Conservation (phyloP, 2,329 filamentous ascomycete species). For the Penicillium polonicum region DNA sequence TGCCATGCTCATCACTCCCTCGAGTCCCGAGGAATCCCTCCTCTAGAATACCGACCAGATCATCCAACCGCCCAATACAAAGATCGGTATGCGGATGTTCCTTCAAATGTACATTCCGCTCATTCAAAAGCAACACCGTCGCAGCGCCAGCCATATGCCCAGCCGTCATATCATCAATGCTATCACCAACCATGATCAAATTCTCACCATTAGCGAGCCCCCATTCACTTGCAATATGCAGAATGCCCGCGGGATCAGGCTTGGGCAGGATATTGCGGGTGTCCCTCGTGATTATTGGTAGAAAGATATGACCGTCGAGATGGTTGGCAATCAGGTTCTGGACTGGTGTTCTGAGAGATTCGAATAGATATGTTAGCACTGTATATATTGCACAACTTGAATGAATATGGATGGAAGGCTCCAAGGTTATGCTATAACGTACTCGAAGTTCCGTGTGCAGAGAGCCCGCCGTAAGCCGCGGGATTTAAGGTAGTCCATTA, state of each 20-base stretch:
- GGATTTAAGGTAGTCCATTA: slow-evolving; percentile 80
- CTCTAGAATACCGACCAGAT: slow-evolving; percentile 73
- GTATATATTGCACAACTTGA: background rate
- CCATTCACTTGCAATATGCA: slow-evolving; percentile 81
- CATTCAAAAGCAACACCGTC: slow-evolving; percentile 83
- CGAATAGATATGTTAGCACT: background rate
- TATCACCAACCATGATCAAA: slow-evolving; percentile 61
- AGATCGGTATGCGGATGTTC: slow-evolving; percentile 75
- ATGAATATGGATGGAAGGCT: background rate
- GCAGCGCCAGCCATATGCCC: slow-evolving; percentile 79
- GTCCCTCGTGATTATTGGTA: slow-evolving; percentile 83
- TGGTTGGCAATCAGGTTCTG: slow-evolving; percentile 63
- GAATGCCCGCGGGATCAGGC: slow-evolving; percentile 80
- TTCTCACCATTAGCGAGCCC: slow-evolving; percentile 54
- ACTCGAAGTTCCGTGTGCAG: slow-evolving; percentile 92
- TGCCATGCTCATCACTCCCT: slow-evolving; percentile 18
- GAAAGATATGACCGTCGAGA: slow-evolving; percentile 65
- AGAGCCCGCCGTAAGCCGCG: slow-evolving; percentile 72
- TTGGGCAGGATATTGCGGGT: slow-evolving; percentile 66
- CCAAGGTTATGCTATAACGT: slow-evolving; percentile 21
- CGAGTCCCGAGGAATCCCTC: slow-evolving; percentile 63
- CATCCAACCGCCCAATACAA: slow-evolving; percentile 69
- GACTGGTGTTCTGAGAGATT: slow-evolving; percentile 39
- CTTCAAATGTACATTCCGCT: slow-evolving; percentile 70
- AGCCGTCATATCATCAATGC: slow-evolving; percentile 89